Percentiles rank a stretch among this genome's conserved stretches.
phyloP scores from a whole-genome alignment of 768 basidiomycete species.

The Daedaleopsis nitida region DNA sequence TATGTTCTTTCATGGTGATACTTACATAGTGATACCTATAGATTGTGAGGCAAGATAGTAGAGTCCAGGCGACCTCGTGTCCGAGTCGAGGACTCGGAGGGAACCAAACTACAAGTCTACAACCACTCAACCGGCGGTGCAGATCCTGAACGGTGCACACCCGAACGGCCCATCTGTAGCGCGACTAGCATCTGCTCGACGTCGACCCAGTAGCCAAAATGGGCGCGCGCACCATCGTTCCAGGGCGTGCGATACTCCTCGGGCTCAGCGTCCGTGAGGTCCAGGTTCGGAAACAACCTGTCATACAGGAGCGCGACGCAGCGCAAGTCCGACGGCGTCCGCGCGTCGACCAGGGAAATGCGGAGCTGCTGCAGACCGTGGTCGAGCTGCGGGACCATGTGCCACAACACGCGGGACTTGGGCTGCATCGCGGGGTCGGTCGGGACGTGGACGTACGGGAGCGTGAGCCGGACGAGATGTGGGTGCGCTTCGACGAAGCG shows the following conservation, averaged over 20 bases:
- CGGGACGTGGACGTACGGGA: background rate
- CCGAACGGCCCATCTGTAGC: background rate
- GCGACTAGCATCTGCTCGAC: background rate
- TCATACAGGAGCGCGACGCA: background rate
- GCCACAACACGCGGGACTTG: background rate
- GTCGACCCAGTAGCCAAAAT: background rate
- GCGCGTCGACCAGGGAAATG: background rate
- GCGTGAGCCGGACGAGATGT: background rate
- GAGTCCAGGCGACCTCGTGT: no score
- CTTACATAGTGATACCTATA: no score
- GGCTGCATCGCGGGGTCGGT: no score
- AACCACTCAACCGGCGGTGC: background rate
- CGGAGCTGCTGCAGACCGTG: background rate
- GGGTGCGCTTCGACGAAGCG: slow-evolving; percentile 2
- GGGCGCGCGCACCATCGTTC: no score
- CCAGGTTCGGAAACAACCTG: slow-evolving; percentile 1
- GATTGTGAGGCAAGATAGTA: no score
- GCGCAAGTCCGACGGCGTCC: background rate
- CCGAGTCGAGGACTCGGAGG: no score
- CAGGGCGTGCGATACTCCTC: no score
- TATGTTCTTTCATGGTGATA: no score
- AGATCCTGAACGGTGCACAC: background rate
- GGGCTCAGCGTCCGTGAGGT: background rate
- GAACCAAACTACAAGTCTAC: no score
- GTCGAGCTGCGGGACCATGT: background rate